Conservation (phyloP, 768 basidiomycete genomes). For the Amanita exitialis region DNA sequence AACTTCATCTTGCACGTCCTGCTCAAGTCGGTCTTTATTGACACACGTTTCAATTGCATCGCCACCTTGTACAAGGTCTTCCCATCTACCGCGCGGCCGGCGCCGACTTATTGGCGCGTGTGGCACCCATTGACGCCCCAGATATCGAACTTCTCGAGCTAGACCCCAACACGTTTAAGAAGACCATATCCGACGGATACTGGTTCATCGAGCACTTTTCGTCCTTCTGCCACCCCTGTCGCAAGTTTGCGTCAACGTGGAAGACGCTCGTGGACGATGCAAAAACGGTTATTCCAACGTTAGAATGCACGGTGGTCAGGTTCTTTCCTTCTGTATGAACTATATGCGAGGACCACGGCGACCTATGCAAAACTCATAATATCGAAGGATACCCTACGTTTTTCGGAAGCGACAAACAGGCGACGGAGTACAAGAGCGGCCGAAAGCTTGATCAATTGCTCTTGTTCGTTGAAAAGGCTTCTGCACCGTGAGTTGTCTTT, state of each 20-base stretch:
- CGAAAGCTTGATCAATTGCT: slow-evolving; percentile 64
- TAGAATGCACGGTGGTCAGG: slow-evolving; percentile 31
- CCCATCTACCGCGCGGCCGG: no score
- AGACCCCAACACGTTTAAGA: slow-evolving; percentile 49
- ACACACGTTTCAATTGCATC: not conserved
- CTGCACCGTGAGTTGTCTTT: slow-evolving; percentile 45
- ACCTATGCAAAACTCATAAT: no score
- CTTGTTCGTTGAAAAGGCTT: slow-evolving; percentile 67
- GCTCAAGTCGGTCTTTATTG: no score
- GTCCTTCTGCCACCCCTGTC: slow-evolving; percentile 78
- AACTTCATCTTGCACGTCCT: no score
- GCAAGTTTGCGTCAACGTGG: slow-evolving; percentile 77
- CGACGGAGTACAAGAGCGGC: slow-evolving; percentile 68
- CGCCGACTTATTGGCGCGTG: not conserved
- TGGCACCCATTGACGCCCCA: not conserved
- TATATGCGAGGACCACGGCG: no score
- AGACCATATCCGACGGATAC: slow-evolving; percentile 42
- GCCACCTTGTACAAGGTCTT: no score
- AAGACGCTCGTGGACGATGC: slow-evolving; percentile 47
- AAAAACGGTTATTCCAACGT: slow-evolving; percentile 40
- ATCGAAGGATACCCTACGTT: slow-evolving; percentile 83
- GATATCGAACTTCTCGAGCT: slow-evolving; percentile 20
- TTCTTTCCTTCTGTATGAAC: no score
- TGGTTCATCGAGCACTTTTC: slow-evolving; percentile 88
- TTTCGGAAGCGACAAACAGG: slow-evolving; percentile 44